Percentiles rank a stretch among this genome's conserved stretches.
Conservation (phyloP, 2,329 filamentous ascomycete genomes). For the Dactylellina drechsleri region DNA sequence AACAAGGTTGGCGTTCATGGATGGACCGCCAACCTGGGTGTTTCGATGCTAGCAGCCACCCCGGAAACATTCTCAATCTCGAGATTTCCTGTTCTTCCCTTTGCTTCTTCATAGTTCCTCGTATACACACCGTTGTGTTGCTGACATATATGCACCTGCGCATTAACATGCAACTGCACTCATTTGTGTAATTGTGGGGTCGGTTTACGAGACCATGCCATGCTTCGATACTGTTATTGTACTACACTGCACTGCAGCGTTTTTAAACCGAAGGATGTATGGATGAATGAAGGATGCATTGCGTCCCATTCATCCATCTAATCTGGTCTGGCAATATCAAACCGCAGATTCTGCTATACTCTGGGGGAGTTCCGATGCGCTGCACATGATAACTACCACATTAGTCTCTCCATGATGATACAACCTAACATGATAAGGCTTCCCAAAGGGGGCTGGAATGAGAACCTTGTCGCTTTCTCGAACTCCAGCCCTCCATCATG, state of each 20-base stretch:
- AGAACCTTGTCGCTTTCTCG: conserved; percentile 25
- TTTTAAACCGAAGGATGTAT: too few relatives aligned
- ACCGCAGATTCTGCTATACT: conserved; percentile 26
- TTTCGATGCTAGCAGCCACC: not conserved
- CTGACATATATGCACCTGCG: conserved; percentile 28
- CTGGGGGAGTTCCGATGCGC: conserved; percentile 46
- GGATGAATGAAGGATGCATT: not conserved
- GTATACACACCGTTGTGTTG: conserved; percentile 14
- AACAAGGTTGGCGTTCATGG: conserved; percentile 10
- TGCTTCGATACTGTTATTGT: too few relatives aligned
- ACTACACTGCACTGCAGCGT: too few relatives aligned
- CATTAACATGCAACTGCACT: conserved; percentile 2
- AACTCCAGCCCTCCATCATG: conserved; percentile 41
- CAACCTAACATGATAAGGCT: not conserved
- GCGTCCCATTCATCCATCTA: conserved; percentile 1
- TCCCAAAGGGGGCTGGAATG: conserved; percentile 13
- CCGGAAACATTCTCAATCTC: not conserved
- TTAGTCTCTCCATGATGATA: too few relatives aligned
- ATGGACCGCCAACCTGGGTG: too few relatives aligned
- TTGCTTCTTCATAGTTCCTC: conserved; percentile 7
- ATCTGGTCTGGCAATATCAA: conserved; percentile 12
- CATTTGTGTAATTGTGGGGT: too few relatives aligned
- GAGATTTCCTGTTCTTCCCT: conserved; percentile 3
- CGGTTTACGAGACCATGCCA: too few relatives aligned
- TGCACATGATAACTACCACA: conserved; percentile 2